phyloP scores from a whole-genome alignment of 2,329 filamentous ascomycete species.

The Diaporthe longicolla region DNA sequence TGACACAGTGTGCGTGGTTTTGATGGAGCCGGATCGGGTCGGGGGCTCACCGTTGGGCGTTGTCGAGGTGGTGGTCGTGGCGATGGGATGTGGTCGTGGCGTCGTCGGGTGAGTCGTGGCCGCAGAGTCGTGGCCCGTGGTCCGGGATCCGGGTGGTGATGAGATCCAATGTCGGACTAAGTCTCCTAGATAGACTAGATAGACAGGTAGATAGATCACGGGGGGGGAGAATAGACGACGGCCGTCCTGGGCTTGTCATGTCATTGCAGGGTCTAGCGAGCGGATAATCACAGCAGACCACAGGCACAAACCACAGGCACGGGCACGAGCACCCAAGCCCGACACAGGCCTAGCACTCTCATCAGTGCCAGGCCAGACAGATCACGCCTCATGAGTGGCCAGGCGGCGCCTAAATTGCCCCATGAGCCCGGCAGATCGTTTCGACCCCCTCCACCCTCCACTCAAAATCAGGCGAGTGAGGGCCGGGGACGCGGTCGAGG shows the following conservation, averaged over 20 bases:
- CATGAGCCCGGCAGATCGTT: slow-evolving; percentile 34
- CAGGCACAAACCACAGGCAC: slow-evolving; percentile 5
- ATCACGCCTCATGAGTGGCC: slow-evolving; percentile 1
- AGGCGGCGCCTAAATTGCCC: slow-evolving; percentile 29
- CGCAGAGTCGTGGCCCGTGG: slow-evolving; percentile 1
- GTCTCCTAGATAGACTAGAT: slow-evolving; percentile 1
- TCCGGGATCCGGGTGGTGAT: slow-evolving; percentile 18
- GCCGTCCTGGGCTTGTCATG: slow-evolving; percentile 27
- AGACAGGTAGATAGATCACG: slow-evolving; percentile 28
- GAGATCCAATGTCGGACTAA: slow-evolving; percentile 3
- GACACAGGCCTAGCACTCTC: neutral
- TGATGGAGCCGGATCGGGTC: slow-evolving; percentile 4
- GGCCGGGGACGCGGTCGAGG: slow-evolving; percentile 6
- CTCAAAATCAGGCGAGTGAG: slow-evolving; percentile 1
- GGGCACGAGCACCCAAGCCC: neutral
- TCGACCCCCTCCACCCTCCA: slow-evolving; percentile 28
- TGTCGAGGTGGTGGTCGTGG: neutral
- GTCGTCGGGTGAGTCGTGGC: slow-evolving; percentile 11
- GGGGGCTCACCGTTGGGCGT: slow-evolving; percentile 5
- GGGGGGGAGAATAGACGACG: neutral
- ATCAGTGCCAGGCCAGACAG: slow-evolving; percentile 5
- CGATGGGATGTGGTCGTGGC: slow-evolving; percentile 8
- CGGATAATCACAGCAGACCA: slow-evolving; percentile 16
- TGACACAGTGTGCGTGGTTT: slow-evolving; percentile 24
- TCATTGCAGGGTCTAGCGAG: slow-evolving; percentile 30